phyloP scores from a whole-genome alignment of 2,329 filamentous ascomycete genomes.

The Neoarthrinium moseri region DNA sequence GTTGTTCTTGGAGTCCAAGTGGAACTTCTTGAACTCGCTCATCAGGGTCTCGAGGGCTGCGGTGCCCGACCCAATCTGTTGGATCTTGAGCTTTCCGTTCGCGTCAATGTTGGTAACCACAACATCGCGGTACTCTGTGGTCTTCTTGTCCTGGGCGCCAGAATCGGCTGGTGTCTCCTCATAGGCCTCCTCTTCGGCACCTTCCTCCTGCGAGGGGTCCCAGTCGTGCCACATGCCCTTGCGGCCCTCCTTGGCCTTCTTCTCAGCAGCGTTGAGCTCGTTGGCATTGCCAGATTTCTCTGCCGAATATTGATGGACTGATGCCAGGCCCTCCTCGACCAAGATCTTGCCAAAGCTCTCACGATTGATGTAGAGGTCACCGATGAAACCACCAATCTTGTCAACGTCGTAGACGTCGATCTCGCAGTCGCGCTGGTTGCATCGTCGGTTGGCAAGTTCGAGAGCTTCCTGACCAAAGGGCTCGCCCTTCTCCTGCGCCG shows the following conservation, averaged over 20 bases:
- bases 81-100: conserved; percentile 81
- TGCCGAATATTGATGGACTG: conserved; percentile 91
- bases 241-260: conserved; percentile 81
- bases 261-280: conserved; percentile 85
- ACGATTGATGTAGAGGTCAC: conserved; percentile 86
- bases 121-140: conserved; percentile 85
- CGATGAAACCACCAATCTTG: conserved; percentile 97
- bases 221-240: conserved; percentile 94
- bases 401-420: conserved; percentile 93
- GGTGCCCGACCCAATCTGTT: conserved; percentile 85
- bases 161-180: conserved; percentile 50
- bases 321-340: conserved; percentile 89
- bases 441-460: conserved; percentile 84
- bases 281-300: conserved; percentile 89
- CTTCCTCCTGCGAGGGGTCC: conserved; percentile 83
- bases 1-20: conserved; percentile 79
- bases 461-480: conserved; percentile 94
- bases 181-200: conserved; percentile 54
- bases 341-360: conserved; percentile 94
- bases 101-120: conserved; percentile 87
- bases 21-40: conserved; percentile 88
- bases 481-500: conserved; percentile 78
- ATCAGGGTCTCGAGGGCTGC: conserved; percentile 83
- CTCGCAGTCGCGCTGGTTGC: conserved; percentile 92
- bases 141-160: conserved; percentile 62